phyloP scores from a whole-genome alignment of 352 stramenopile species.

The Pythium pyrilobum region DNA sequence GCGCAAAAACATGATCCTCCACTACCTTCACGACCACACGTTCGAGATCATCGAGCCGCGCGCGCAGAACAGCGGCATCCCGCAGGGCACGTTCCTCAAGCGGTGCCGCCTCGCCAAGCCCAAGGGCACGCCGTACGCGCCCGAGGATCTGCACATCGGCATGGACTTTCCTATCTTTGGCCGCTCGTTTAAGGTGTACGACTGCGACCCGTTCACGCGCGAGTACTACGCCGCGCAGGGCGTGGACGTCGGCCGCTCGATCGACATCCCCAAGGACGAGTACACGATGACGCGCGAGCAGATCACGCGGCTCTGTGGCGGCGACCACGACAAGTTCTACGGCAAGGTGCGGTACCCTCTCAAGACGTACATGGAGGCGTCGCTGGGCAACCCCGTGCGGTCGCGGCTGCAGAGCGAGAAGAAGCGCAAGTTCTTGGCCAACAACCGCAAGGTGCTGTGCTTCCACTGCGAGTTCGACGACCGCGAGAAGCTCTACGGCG shows the following conservation, averaged over 20 bases:
- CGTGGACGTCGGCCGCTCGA: conserved; percentile 36
- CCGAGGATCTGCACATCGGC: conserved; percentile 53
- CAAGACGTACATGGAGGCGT: conserved; percentile 84
- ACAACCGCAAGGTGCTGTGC: conserved; percentile 81
- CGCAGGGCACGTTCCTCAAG: conserved; percentile 85
- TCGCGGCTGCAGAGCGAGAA: conserved; percentile 64
- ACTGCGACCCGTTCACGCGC: conserved; percentile 70
- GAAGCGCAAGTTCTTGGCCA: conserved; percentile 84
- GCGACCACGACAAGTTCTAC: conserved; percentile 68
- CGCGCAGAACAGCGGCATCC: conserved; percentile 79
- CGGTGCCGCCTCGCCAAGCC: conserved; percentile 55
- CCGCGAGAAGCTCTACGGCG: conserved; percentile 68
- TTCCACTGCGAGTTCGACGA: conserved; percentile 87
- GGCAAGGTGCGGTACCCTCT: conserved; percentile 71
- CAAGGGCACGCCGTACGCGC: conserved; percentile 42
- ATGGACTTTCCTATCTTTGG: conserved; percentile 74
- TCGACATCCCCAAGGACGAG: conserved; percentile 72
- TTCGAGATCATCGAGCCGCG: conserved; percentile 87
- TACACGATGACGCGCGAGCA: conserved; percentile 77
- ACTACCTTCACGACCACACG: conserved; percentile 83
- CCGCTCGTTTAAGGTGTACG: conserved; percentile 70
- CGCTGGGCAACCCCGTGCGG: conserved; percentile 63
- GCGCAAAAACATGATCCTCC: conserved; percentile 71
- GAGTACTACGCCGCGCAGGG: conserved; percentile 46
- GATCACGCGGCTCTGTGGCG: conserved; percentile 68